Conservation (phyloP, 805 yeast species). For the Maudiozyma bulderi region DNA sequence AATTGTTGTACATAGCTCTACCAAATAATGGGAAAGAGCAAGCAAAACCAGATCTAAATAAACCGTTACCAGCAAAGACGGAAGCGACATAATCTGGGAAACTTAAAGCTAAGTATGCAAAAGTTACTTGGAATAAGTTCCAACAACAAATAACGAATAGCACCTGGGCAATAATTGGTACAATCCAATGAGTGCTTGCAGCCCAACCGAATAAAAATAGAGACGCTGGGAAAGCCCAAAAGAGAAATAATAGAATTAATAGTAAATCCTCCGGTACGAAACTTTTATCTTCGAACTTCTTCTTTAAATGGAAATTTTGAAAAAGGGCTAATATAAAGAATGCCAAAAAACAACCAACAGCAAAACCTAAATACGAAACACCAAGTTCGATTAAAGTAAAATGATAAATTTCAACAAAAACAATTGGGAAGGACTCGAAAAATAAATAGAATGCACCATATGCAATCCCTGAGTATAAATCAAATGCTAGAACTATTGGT, state of each 20-base stretch:
- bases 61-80: conserved; percentile 46
- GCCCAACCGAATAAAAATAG: conserved; percentile 44
- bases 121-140: conserved; percentile 40
- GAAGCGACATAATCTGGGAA: conserved; percentile 44
- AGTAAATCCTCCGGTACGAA: conserved; percentile 35
- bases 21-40: conserved; percentile 59
- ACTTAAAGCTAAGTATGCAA: conserved; percentile 39
- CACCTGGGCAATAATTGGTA: conserved; percentile 36
- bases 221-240: conserved; percentile 34
- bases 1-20: conserved; percentile 42
- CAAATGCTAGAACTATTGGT: conserved; percentile 60
- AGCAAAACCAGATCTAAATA: conserved; percentile 42
- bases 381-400: conserved; percentile 33
- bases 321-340: conserved; percentile 19
- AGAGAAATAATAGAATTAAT: conserved; percentile 32
- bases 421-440: conserved; percentile 66
- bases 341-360: conserved; percentile 22
- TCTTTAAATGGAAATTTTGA: conserved; percentile 19
- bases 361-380: conserved; percentile 44
- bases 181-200: conserved; percentile 39
- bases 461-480: conserved; percentile 66
- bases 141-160: conserved; percentile 33
- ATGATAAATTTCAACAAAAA: conserved; percentile 53
- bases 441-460: conserved; percentile 71
- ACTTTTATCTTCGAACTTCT: conserved; percentile 18